Conservation (phyloP, 176 grass and related monocot genomes). For the Elymus sibiricus region DNA sequence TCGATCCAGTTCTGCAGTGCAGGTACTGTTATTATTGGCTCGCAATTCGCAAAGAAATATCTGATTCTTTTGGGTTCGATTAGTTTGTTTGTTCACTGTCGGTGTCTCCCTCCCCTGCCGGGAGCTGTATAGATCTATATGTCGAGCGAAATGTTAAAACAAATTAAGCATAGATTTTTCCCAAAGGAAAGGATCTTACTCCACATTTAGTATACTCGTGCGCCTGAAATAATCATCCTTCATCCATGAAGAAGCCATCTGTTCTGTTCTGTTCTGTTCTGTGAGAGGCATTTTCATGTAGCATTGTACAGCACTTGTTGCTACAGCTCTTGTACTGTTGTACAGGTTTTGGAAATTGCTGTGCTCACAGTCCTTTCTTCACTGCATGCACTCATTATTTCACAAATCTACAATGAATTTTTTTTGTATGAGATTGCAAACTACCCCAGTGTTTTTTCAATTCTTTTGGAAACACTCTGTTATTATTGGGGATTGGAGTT, state of each 20-base stretch:
- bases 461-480: not conserved
- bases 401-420: not conserved
- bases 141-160: slow-evolving; percentile 28
- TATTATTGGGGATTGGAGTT: slow-evolving; percentile 4
- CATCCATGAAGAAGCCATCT: slow-evolving; percentile 30
- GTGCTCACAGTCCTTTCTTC: not conserved
- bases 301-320: slow-evolving; percentile 1
- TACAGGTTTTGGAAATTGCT: slow-evolving; percentile 21
- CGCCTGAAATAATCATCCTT: slow-evolving; percentile 26
- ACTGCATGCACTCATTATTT: not conserved
- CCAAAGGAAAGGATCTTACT: slow-evolving; percentile 12
- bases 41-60: slow-evolving; percentile 24
- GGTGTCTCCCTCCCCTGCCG: slow-evolving; percentile 25
- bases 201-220: slow-evolving; percentile 14
- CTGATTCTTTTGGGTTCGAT: slow-evolving; percentile 29
- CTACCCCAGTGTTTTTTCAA: not conserved
- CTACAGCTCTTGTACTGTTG: not conserved
- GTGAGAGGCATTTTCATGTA: slow-evolving; percentile 13
- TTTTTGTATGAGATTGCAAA: not conserved
- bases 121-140: slow-evolving; percentile 51
- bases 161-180: slow-evolving; percentile 45
- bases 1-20: slow-evolving; percentile 14
- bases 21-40: slow-evolving; percentile 19
- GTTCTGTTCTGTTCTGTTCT: not conserved
- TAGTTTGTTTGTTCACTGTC: slow-evolving; percentile 38